Base-by-base conservation (phyloP, 23 red algal genomes). In the Cyanidioschyzon merolae region DNA sequence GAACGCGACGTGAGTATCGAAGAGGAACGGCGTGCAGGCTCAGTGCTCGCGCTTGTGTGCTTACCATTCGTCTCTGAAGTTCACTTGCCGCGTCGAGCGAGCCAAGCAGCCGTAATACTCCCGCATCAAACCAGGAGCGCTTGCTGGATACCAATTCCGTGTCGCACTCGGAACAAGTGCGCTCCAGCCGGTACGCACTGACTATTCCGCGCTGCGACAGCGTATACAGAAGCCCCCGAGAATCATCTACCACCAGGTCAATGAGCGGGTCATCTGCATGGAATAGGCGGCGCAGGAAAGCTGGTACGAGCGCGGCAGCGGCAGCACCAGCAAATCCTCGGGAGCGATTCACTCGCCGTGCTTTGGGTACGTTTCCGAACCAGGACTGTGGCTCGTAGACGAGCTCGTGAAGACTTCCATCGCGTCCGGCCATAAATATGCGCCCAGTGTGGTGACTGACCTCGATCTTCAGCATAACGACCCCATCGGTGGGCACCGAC, bases 391-490 rank as follows among this genome's bases (percentile, higher is more conserved):
- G 2, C 59, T 82, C 59, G 58, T 95, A 95, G 0, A 88, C 90
- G 50, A 95, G 84, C 58, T 95, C 85, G 39, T 95, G 86, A 31
- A 95, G 80, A 41, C 59, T 74, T 26, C 90, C 90, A 82, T 95
- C 90, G 1, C 79, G 74, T 7, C 90, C 90, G n/a, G 82, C 85
- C 80, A 95, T 77, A 67, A 95, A 95, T 67, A 95, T 83, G 40
- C 90, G 82, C 17, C 90, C 90, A 38, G 87, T 84, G 37, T 68
- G 40, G 17, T 81, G 80, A 37, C 84, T 77, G 63, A 7, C 29
- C 25, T 77, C 57, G 37, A 95, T 83, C 37, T 84, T 88, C 41
- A 95, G 83, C 90, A 95, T 87, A 37, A 77, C 77, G 1, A 95
- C 68, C 38, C 76, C 80, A 40, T 95, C 90, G 0, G 90, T 95